Evolutionary conservation across 345 rosid species (phyloP), one percentile per base, ranked within the genome.

Genomic region (Rhodomyrtus tomentosa): DNA sequence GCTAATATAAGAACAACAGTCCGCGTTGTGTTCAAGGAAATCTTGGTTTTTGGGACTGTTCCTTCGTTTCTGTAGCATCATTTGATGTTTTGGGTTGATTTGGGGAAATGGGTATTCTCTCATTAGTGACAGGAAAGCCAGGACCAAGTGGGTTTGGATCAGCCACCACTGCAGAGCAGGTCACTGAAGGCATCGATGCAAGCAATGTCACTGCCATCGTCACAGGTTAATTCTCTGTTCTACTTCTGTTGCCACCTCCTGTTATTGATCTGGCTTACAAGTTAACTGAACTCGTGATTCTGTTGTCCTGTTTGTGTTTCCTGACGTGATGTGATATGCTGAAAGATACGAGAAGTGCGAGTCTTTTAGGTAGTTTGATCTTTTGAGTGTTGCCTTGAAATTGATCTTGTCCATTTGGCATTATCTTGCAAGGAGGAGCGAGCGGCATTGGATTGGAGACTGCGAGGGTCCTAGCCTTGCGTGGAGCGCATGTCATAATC

Each of bases 91-190:
- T 50, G 29, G 83, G 81, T 55, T 50, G 79, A 32, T 45, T 13
- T 22, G 24, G 10, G 51, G 38, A 88, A 50, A 89, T 91, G 93
- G 92, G 91, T 8, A 82, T 95, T 38, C 83, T 92, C n/a, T 87
- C 92, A 2, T 80, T 92, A 91, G 87, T 91, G 21, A 95, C 96
- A 1, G 99, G 98, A 13, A 68, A 88, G 88, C 90, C 90, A 29
- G 98, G 99, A 29, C 90, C 88, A 7, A 95, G 98, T 82, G 98
- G 99, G 83, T 97, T 92, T 87, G 99, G 99, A 79, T 97, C 99
- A 1, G 91, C 94, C 81, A 92, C 98, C 10, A 95, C 98, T 13
- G 98, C 98, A 12, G 95, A 95, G 85, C 87, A 93, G 59, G 99
- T 95, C 29, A 91, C 99, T 25, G 36, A 85, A 18, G 94, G 93